phyloP scores from a whole-genome alignment of 352 stramenopile genomes.

The Phytophthora nicotianae region DNA sequence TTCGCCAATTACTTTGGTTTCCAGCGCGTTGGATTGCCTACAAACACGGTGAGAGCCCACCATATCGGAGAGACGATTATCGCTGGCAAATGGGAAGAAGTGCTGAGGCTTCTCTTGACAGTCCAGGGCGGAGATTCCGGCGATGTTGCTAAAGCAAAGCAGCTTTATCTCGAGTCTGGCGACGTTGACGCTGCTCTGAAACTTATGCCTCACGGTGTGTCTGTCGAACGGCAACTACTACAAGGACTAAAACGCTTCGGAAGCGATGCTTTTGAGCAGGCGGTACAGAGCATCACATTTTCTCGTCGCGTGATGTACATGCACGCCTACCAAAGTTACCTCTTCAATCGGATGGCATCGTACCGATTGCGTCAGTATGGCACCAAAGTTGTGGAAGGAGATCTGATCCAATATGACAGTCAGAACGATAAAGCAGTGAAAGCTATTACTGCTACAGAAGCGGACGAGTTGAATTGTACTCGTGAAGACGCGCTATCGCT shows the following conservation, averaged over 20 bases:
- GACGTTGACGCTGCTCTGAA: slow-evolving; percentile 68
- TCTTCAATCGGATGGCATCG: slow-evolving; percentile 75
- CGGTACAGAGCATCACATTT: slow-evolving; percentile 56
- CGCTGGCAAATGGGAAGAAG: slow-evolving; percentile 62
- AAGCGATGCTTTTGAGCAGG: slow-evolving; percentile 53
- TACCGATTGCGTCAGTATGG: slow-evolving; percentile 49
- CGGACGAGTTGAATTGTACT: slow-evolving; percentile 42
- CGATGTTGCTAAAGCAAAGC: slow-evolving; percentile 45
- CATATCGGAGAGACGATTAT: slow-evolving; percentile 78
- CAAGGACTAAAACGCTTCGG: slow-evolving; percentile 73
- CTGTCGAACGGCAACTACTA: slow-evolving; percentile 62
- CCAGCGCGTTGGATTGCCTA: slow-evolving; percentile 67
- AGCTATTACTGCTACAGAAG: slow-evolving; percentile 42
- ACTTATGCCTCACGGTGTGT: slow-evolving; percentile 47
- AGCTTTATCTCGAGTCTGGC: slow-evolving; percentile 43
- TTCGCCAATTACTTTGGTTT: slow-evolving; percentile 89
- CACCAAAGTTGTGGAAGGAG: slow-evolving; percentile 51
- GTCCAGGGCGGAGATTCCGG: slow-evolving; percentile 42
- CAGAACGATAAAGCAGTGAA: slow-evolving; percentile 34
- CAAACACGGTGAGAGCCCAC: slow-evolving; percentile 51
- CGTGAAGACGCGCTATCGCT: slow-evolving; percentile 35
- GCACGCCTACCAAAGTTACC: slow-evolving; percentile 79
- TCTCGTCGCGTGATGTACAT: slow-evolving; percentile 72
- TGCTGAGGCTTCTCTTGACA: slow-evolving; percentile 52
- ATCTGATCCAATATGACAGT: slow-evolving; percentile 44